Conservation (phyloP, 1,139 yeast genomes). For the Blastobotrys malaysiensis region DNA sequence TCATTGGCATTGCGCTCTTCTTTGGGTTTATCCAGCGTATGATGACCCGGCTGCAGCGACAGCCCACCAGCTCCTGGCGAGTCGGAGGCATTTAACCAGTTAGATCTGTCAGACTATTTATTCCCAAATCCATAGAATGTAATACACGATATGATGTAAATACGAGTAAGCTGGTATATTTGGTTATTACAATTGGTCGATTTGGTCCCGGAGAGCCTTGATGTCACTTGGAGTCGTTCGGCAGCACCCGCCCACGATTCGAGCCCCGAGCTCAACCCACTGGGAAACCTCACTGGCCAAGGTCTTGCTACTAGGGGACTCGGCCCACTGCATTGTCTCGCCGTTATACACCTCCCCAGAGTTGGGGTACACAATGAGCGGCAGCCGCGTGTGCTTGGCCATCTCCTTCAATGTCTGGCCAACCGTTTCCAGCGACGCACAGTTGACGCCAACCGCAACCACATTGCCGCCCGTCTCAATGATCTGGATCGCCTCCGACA, state of each 20-base stretch:
- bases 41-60: constrained; percentile 50
- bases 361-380: constrained; percentile 49
- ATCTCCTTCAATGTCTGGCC: neutral
- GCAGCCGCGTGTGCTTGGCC: constrained; percentile 18
- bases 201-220: neutral
- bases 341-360: constrained; percentile 50
- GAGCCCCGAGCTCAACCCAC: constrained; percentile 20
- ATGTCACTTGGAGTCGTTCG: constrained; percentile 23
- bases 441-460: constrained; percentile 42
- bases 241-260: constrained; percentile 24
- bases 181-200: neutral
- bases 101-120: no score
- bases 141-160: constrained; percentile 11
- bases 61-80: constrained; percentile 69
- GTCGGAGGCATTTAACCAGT: constrained; percentile 32
- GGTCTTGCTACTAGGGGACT: neutral
- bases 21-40: constrained; percentile 61
- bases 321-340: constrained; percentile 31
- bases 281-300: neutral
- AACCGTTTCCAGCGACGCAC: constrained; percentile 32
- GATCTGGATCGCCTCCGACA: constrained; percentile 23
- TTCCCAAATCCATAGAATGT: neutral
- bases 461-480: constrained; percentile 15
- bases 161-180: neutral
- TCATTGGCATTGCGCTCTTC: constrained; percentile 61